Conservation (phyloP, 768 basidiomycete genomes). For the Lyophyllum shimeji region DNA sequence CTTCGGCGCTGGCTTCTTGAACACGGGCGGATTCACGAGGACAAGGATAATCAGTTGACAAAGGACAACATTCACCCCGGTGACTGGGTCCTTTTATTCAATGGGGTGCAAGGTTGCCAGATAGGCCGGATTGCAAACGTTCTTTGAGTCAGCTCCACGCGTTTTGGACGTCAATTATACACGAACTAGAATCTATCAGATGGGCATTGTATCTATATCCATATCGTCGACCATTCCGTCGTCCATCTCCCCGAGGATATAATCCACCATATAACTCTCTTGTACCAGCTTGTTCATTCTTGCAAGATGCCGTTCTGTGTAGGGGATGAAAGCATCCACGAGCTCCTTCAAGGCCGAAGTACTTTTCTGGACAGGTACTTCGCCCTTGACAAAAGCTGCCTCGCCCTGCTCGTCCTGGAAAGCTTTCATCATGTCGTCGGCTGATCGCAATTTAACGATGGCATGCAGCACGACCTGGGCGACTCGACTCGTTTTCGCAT, state of each 20-base stretch:
- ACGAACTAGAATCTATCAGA: conserved; percentile 4
- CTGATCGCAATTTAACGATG: conserved; percentile 71
- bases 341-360: conserved; percentile 62
- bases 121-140: conserved; percentile 43
- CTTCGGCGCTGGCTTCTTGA: conserved; percentile 69
- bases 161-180: background rate
- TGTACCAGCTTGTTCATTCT: conserved; percentile 86
- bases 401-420: conserved; percentile 49
- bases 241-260: conserved; percentile 85
- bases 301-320: conserved; percentile 89
- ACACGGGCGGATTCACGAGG: conserved; percentile 54
- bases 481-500: conserved; percentile 79
- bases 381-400: conserved; percentile 24
- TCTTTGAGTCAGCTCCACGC: background rate
- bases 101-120: conserved; percentile 70
- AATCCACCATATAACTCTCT: conserved; percentile 96
- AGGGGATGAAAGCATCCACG: conserved; percentile 85
- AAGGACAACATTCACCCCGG: conserved; percentile 43
- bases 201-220: conserved; percentile 35
- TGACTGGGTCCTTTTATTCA: conserved; percentile 72
- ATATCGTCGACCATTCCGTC: conserved; percentile 65
- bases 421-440: conserved; percentile 70
- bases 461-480: conserved; percentile 86
- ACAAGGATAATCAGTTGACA: conserved; percentile 38
- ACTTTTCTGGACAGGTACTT: conserved; percentile 15